A percentile compares a stretch with the other conserved stretches of the same genome.
These are phyloP conservation scores for Cercophora scortea DNA, from an alignment of 495 filamentous ascomycete species.

Conservation along the genomic window DNA sequence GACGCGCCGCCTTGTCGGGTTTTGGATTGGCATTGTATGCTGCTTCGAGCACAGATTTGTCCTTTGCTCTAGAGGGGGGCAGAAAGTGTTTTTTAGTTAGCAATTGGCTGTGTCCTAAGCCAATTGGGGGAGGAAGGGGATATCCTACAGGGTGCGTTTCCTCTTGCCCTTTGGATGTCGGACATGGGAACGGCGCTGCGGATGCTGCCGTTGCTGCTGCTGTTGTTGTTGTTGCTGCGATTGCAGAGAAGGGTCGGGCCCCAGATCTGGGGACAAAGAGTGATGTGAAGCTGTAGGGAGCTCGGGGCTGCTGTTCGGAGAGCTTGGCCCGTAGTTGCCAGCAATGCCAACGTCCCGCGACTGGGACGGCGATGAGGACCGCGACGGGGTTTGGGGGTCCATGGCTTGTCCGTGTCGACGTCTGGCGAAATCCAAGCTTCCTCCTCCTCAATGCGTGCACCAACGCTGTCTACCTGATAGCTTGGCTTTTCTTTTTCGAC, in stretches of 20 bases:
- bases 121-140: not conserved
- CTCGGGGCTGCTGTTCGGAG: conserved; percentile 6
- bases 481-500: not conserved
- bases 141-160: conserved; percentile 47
- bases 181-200: conserved; percentile 3
- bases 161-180: conserved; percentile 43
- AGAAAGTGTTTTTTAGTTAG: not conserved
- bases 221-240: too few relatives aligned
- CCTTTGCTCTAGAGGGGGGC: conserved; percentile 55
- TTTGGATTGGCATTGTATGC: conserved; percentile 83
- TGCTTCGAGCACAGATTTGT: conserved; percentile 83
- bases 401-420: not conserved
- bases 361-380: conserved; percentile 1
- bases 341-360: not conserved
- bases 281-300: not conserved
- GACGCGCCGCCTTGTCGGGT: conserved; percentile 83
- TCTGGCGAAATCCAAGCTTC: too few relatives aligned
- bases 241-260: not conserved
- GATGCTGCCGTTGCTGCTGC: not conserved
- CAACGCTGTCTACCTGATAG: too few relatives aligned
- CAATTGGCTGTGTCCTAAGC: conserved; percentile 3
- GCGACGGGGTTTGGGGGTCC: conserved; percentile 4
- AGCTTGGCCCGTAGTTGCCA: conserved; percentile 8
- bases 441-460: too few relatives aligned
- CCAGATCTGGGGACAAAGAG: not conserved